Evolutionary conservation across 2,329 filamentous ascomycete species (phyloP).

Genomic region (Dissoconium aciculare): DNA sequence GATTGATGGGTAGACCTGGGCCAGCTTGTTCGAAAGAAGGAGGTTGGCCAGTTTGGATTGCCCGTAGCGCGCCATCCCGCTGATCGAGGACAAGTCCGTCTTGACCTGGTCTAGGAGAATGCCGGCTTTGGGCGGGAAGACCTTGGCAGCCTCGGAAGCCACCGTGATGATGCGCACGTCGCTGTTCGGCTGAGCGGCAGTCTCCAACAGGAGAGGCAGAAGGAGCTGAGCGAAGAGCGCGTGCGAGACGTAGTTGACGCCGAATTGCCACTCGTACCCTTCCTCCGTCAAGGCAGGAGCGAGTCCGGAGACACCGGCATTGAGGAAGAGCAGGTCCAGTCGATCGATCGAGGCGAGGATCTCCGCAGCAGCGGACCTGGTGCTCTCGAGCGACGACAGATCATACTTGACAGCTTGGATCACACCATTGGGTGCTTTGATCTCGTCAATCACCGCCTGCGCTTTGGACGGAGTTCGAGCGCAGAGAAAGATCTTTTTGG

Average conservation of each 20-base stretch:
- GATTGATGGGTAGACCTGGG: conserved; percentile 31
- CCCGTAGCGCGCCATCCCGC: conserved; percentile 25
- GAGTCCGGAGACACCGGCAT: conserved; percentile 27
- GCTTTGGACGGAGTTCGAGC: conserved; percentile 31
- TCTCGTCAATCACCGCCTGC: conserved; percentile 26
- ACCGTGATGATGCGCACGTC: conserved; percentile 32
- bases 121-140: conserved; percentile 7
- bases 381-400: conserved; percentile 36
- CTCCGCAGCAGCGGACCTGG: conserved; percentile 29
- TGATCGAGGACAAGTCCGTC: no score
- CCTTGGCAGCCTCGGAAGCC: conserved; percentile 6
- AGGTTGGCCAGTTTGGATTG: conserved; percentile 37
- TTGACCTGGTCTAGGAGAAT: conserved; percentile 12
- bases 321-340: conserved; percentile 30
- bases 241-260: conserved; percentile 21
- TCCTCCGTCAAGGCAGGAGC: conserved; percentile 21
- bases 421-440: conserved; percentile 24
- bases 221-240: conserved; percentile 16
- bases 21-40: conserved; percentile 31
- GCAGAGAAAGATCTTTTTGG: conserved; percentile 33
- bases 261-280: conserved; percentile 26
- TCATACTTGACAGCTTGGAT: conserved; percentile 36
- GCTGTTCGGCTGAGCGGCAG: conserved; percentile 24
- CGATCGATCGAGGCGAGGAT: conserved; percentile 19
- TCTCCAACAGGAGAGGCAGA: conserved; percentile 25